These are phyloP conservation scores for Irpex lacteus DNA, from an alignment of 1,284 basidiomycete genomes.

Conservation along the genomic window DNA sequence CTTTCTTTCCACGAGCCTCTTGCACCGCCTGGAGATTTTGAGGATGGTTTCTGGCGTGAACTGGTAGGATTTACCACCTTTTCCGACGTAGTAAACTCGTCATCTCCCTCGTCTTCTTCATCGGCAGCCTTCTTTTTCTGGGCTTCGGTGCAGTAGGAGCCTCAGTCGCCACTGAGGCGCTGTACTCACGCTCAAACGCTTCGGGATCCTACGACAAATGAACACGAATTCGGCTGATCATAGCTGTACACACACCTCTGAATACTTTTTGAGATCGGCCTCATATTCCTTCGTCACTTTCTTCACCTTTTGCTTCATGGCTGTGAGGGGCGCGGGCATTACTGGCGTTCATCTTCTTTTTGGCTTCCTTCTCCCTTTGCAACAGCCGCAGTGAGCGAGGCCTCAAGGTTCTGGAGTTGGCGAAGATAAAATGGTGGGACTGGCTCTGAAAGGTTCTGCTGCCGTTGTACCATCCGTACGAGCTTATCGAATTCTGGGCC, in stretches of 20 bases:
- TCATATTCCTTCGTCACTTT: conserved; percentile 92
- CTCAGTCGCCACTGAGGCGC: conserved; percentile 50
- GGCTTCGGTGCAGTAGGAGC: conserved; percentile 38
- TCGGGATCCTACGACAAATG: conserved; percentile 71
- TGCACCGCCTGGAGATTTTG: conserved; percentile 90
- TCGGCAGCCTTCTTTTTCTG: conserved; percentile 40
- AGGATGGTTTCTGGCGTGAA: conserved; percentile 90
- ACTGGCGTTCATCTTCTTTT: conserved; percentile 96
- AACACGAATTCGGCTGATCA: neutral
- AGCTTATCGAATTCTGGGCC: conserved; percentile 93
- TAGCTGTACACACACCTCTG: conserved; percentile 55
- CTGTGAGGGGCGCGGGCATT: conserved; percentile 94
- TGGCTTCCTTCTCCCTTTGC: conserved; percentile 87
- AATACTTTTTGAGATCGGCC: conserved; percentile 75
- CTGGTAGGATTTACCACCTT: conserved; percentile 82
- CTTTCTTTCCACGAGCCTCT: conserved; percentile 96
- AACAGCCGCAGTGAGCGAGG: conserved; percentile 70
- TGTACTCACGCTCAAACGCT: conserved; percentile 80
- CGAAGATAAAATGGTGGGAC: conserved; percentile 88
- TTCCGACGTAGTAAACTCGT: conserved; percentile 87
- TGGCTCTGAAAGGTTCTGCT: conserved; percentile 84
- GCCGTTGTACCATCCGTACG: conserved; percentile 84
- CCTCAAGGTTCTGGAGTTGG: conserved; percentile 76
- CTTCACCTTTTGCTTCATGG: conserved; percentile 96
- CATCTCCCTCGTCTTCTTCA: conserved; percentile 55